A percentile compares a stretch with the other conserved stretches of the same genome.
Evolutionary conservation across 345 rosid species (phyloP).

Genomic region (Populus simonii): DNA sequence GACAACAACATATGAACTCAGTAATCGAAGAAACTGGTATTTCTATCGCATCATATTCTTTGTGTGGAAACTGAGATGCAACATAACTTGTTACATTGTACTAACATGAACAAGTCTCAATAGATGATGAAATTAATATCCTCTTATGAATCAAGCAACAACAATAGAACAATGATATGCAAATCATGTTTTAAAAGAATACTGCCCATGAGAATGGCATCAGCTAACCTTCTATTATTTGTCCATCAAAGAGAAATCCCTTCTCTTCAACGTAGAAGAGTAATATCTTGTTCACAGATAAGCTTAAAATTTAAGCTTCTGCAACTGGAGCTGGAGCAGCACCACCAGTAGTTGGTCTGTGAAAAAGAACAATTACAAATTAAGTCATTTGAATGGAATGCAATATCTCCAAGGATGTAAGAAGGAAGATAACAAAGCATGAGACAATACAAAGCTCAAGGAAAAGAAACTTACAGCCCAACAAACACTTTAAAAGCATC

Average conservation of each 20-base stretch:
- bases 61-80: not conserved
- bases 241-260: not conserved
- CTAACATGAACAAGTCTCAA: not conserved
- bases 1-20: not conserved
- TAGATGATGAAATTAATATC: not conserved
- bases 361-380: conserved; percentile 2
- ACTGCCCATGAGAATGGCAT: not conserved
- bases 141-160: not conserved
- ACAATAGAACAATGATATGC: not conserved
- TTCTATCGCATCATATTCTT: not conserved
- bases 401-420: not conserved
- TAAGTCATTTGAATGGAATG: conserved; percentile 11
- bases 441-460: not conserved
- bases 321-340: conserved; percentile 38
- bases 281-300: not conserved
- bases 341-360: conserved; percentile 67
- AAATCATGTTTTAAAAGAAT: conserved; percentile 14
- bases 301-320: conserved; percentile 28
- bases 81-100: not conserved
- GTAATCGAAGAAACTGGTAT: not conserved
- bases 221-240: conserved; percentile 7
- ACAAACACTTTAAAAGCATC: conserved; percentile 88
- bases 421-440: not conserved
- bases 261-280: not conserved
- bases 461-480: conserved; percentile 72